Conservation (phyloP, 805 yeast genomes). For the Zygotorulaspora danielsina region DNA sequence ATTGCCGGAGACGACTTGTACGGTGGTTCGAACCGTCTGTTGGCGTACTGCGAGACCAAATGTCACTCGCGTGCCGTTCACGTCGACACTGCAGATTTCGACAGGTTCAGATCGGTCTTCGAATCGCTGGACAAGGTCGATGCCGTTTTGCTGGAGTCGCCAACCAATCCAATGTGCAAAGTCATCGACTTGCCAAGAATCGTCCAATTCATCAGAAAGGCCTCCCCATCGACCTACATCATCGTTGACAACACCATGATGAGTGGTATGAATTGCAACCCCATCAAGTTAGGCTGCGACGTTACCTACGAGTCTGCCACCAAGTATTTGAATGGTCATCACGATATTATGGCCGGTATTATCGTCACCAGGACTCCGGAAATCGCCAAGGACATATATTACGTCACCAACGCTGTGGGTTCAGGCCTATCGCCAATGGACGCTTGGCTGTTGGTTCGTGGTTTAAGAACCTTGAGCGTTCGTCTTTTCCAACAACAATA, state of each 20-base stretch:
- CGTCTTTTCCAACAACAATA: slow-evolving; percentile 84
- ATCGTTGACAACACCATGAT: slow-evolving; percentile 97
- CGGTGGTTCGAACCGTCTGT: slow-evolving; percentile 87
- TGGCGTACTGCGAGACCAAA: slow-evolving; percentile 63
- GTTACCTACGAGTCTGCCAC: slow-evolving; percentile 93
- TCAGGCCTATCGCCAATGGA: slow-evolving; percentile 91
- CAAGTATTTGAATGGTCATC: slow-evolving; percentile 89
- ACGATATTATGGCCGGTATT: slow-evolving; percentile 94
- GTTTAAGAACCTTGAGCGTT: slow-evolving; percentile 81
- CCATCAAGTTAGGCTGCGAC: slow-evolving; percentile 82
- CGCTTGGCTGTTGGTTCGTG: slow-evolving; percentile 83
- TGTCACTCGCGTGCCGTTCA: slow-evolving; percentile 66
- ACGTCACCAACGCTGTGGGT: slow-evolving; percentile 84
- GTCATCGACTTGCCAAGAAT: slow-evolving; percentile 75
- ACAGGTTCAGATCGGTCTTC: slow-evolving; percentile 53
- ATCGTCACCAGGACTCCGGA: slow-evolving; percentile 63
- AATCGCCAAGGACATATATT: slow-evolving; percentile 65
- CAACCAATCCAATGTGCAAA: slow-evolving; percentile 90
- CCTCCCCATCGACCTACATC: slow-evolving; percentile 62
- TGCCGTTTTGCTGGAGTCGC: slow-evolving; percentile 60
- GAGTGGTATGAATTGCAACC: slow-evolving; percentile 84
- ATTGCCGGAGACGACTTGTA: slow-evolving; percentile 93
- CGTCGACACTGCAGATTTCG: slow-evolving; percentile 74
- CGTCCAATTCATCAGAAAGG: slow-evolving; percentile 58
- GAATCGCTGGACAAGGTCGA: slow-evolving; percentile 61